Evolutionary conservation across 2,329 filamentous ascomycete genomes (phyloP).

Genomic region (Cytospora paraplurivora): DNA sequence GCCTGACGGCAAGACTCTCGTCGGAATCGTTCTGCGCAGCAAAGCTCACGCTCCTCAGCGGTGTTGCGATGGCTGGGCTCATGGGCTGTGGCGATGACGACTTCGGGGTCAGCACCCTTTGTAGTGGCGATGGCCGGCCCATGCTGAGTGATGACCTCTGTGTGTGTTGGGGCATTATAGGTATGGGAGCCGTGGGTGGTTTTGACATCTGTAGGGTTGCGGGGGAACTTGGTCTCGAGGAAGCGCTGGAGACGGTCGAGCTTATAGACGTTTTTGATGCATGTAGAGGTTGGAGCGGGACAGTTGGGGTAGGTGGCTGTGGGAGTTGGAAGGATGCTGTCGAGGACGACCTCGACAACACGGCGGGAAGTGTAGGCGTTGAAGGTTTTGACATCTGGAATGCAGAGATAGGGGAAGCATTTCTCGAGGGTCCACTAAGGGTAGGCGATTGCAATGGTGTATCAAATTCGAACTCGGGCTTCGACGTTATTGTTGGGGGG

Average conservation of each 20-base stretch:
- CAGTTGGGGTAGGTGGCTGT: slow-evolving; percentile 14
- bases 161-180: slow-evolving; percentile 15
- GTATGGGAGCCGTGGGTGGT: slow-evolving; percentile 4
- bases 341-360: slow-evolving; percentile 12
- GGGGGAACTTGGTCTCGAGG: slow-evolving; percentile 11
- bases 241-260: slow-evolving; percentile 1
- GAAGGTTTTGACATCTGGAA: slow-evolving; percentile 2
- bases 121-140: slow-evolving; percentile 23
- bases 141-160: slow-evolving; percentile 22
- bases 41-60: slow-evolving; percentile 16
- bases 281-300: slow-evolving; percentile 14
- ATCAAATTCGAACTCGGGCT: slow-evolving; percentile 26
- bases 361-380: not conserved
- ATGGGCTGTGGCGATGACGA: slow-evolving; percentile 16
- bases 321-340: slow-evolving; percentile 5
- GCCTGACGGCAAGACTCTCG: slow-evolving; percentile 28
- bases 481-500: slow-evolving; percentile 25
- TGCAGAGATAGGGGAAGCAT: slow-evolving; percentile 5
- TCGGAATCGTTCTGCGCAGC: slow-evolving; percentile 15
- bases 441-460: slow-evolving; percentile 24
- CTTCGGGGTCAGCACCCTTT: slow-evolving; percentile 21
- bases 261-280: slow-evolving; percentile 19
- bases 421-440: slow-evolving; percentile 18
- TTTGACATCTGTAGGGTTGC: slow-evolving; percentile 12
- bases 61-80: not conserved